Conservation (phyloP, 192 early-diverging fungal genomes). For the Coemansia furcata region DNA sequence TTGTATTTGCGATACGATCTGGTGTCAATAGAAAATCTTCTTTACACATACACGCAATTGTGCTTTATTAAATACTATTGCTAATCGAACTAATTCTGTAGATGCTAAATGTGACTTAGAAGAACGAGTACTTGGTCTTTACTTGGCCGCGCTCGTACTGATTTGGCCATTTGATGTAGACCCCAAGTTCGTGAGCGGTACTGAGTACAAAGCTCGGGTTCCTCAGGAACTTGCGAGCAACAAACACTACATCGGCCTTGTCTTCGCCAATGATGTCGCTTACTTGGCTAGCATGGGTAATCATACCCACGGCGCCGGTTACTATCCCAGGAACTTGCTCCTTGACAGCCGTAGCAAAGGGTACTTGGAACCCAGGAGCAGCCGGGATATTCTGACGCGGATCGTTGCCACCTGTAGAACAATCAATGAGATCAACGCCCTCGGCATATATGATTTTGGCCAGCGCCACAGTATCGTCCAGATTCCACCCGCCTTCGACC, state of each 20-base stretch:
- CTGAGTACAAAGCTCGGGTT: slow-evolving; percentile 66
- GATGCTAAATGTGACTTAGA: too few relatives aligned
- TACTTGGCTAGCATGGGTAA: slow-evolving; percentile 63
- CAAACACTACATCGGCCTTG: slow-evolving; percentile 70
- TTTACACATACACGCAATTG: too few relatives aligned
- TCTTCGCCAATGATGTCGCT: slow-evolving; percentile 61
- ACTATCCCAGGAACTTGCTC: slow-evolving; percentile 56
- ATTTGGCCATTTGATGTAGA: slow-evolving; percentile 58
- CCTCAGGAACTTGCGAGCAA: slow-evolving; percentile 72
- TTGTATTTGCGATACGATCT: too few relatives aligned
- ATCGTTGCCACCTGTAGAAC: slow-evolving; percentile 74
- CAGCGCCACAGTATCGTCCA: slow-evolving; percentile 69
- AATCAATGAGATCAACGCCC: slow-evolving; percentile 86
- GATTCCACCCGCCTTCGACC: slow-evolving; percentile 65
- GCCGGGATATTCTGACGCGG: slow-evolving; percentile 53
- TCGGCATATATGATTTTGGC: slow-evolving; percentile 52
- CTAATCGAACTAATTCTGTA: too few relatives aligned
- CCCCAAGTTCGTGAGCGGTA: slow-evolving; percentile 63
- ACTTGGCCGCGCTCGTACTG: slow-evolving; percentile 60
- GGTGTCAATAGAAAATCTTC: too few relatives aligned
- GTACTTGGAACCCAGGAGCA: slow-evolving; percentile 65
- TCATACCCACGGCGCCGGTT: slow-evolving; percentile 69
- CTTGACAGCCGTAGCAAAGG: slow-evolving; percentile 63
- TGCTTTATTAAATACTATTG: too few relatives aligned
- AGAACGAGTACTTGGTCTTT: slow-evolving; percentile 25